Evolutionary conservation across 2,329 filamentous ascomycete genomes (phyloP), one percentile per base, ranked within the genome.

Genomic region (Dactylellina leptospora): DNA sequence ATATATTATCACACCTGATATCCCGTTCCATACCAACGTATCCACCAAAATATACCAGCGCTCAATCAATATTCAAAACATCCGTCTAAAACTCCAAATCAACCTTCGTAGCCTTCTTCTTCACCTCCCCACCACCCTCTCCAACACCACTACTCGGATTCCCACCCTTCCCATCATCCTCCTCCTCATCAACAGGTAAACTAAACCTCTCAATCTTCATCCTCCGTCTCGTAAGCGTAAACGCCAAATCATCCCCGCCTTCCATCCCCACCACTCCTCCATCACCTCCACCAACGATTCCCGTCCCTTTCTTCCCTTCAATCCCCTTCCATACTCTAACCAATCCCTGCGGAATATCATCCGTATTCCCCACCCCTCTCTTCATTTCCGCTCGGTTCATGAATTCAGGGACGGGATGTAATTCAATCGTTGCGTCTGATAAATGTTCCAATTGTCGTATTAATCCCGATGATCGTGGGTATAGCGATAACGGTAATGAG

Each of bases 181-280:
- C 91, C 60, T 92, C 90, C 60, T 92, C 90, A 40, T 93, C 83
- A 0, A 95, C 95, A 23, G 95, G 95, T 44, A 99, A 82, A 78
- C 90, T 95, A 80, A 92, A 97, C 0, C 92, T 92, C 76, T 89
- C 90, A 74, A 99, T 92, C 38, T 91, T 85, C 75, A 99, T 87
- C 55, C 91, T 93, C 76, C 86, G 88, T 76, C 91, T 85, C 79
- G 92, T 96, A 55, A 99, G 81, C 72, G 88, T 93, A 79, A 99
- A 99, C 3, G 92, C 92, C 80, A 96, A 85, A 80, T 97, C 92
- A 77, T 96, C 91, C 22, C 90, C 88, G 74, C 87, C 87, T 66
- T 86, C 86, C 69, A 87, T 87, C 1, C 86, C 84, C 8, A 87
- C 88, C 11, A 91, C 92, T 1, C 92, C 92, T 1, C 95, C 93